A percentile compares a stretch with the other conserved stretches of the same genome.
These are phyloP conservation scores for Aphanocladium album DNA, from an alignment of 2,329 filamentous ascomycete genomes.

Conservation along the genomic window DNA sequence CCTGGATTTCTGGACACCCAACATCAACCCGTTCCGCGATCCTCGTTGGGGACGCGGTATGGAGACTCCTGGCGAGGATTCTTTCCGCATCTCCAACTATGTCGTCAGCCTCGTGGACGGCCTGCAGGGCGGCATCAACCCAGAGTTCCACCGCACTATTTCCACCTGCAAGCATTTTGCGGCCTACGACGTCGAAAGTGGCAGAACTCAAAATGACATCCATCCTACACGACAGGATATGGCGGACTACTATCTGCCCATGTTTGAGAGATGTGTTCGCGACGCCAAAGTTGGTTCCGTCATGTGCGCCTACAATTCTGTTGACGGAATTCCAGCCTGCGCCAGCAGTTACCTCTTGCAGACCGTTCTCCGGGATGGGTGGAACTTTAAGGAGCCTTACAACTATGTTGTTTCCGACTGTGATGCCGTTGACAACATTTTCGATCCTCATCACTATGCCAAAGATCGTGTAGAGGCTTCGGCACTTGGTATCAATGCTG, in stretches of 20 bases:
- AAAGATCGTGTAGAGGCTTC: slow-evolving; percentile 29
- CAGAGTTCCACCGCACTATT: slow-evolving; percentile 33
- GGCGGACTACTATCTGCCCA: slow-evolving; percentile 61
- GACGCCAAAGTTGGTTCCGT: slow-evolving; percentile 53
- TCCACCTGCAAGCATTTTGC: slow-evolving; percentile 58
- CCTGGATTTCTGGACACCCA: slow-evolving; percentile 60
- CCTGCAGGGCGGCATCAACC: slow-evolving; percentile 35
- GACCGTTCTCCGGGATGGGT: slow-evolving; percentile 59
- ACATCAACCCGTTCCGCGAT: slow-evolving; percentile 61
- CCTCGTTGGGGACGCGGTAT: slow-evolving; percentile 58
- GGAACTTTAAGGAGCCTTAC: slow-evolving; percentile 56
- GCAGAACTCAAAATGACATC: slow-evolving; percentile 51
- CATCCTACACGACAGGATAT: slow-evolving; percentile 57
- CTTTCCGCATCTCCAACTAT: slow-evolving; percentile 44
- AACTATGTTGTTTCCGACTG: slow-evolving; percentile 64
- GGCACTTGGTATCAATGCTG: slow-evolving; percentile 29
- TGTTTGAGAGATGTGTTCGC: slow-evolving; percentile 58
- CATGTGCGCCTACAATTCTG: slow-evolving; percentile 59
- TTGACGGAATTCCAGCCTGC: slow-evolving; percentile 63
- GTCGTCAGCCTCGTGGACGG: slow-evolving; percentile 49
- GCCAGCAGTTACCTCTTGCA: slow-evolving; percentile 58
- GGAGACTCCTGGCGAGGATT: slow-evolving; percentile 57
- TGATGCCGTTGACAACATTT: slow-evolving; percentile 56
- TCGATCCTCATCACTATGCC: slow-evolving; percentile 36
- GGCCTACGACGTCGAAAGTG: slow-evolving; percentile 51